Conservation (phyloP, 768 basidiomycete genomes). For the Leccinum pellstonianum region DNA sequence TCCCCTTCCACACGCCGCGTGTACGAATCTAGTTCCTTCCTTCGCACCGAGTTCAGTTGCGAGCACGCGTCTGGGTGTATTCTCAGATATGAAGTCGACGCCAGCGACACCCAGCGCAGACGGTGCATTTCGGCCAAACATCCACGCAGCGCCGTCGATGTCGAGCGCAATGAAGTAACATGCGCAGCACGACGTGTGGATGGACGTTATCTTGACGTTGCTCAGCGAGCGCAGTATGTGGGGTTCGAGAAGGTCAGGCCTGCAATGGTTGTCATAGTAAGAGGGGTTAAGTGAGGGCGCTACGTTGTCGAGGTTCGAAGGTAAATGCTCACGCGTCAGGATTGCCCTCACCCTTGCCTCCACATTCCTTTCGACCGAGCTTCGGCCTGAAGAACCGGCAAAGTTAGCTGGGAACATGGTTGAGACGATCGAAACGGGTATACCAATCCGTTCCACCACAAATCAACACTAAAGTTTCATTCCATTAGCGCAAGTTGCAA, state of each 20-base stretch:
- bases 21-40: conserved; percentile 60
- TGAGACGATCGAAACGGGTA: conserved; percentile 28
- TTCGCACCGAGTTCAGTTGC: conserved; percentile 61
- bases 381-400: conserved; percentile 52
- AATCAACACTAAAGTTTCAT: conserved; percentile 58
- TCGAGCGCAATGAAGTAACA: conserved; percentile 80
- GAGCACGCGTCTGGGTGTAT: conserved; percentile 61
- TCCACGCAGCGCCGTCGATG: conserved; percentile 76
- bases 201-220: conserved; percentile 69
- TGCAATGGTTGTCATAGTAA: conserved; percentile 27
- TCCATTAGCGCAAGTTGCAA: conserved; percentile 15
- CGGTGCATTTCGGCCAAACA: conserved; percentile 84
- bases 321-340: conserved; percentile 33
- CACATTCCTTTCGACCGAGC: conserved; percentile 73
- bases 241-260: conserved; percentile 85
- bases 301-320: not conserved
- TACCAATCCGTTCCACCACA: conserved; percentile 90
- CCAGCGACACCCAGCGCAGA: conserved; percentile 61
- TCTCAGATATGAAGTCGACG: conserved; percentile 66
- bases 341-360: conserved; percentile 44
- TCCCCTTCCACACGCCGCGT: conserved; percentile 80
- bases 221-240: conserved; percentile 86
- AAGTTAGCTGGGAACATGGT: conserved; percentile 8
- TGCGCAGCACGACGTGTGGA: conserved; percentile 73
- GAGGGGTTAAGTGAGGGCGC: conserved; percentile 3